Evolutionary conservation across 2,329 filamentous ascomycete genomes (phyloP).

Genomic region (Penicillium sp.): DNA sequence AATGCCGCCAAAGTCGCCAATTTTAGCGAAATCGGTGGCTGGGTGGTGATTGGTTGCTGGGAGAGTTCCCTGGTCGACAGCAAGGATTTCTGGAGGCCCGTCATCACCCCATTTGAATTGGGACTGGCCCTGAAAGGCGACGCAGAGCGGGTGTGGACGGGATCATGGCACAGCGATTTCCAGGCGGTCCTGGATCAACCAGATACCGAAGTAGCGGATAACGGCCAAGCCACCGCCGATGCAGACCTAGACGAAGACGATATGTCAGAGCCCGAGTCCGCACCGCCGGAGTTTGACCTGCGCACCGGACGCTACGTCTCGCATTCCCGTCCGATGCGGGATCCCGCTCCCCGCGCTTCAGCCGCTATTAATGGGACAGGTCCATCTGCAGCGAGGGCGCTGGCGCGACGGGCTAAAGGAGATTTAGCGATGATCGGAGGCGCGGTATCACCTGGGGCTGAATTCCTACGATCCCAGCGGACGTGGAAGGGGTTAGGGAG

Average conservation of each 20-base stretch:
- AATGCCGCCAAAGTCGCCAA: slow-evolving; percentile 96
- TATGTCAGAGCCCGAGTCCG: slow-evolving; percentile 63
- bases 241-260: slow-evolving; percentile 48
- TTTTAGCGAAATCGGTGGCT: slow-evolving; percentile 89
- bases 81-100: slow-evolving; percentile 77
- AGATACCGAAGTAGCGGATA: slow-evolving; percentile 22
- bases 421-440: slow-evolving; percentile 78
- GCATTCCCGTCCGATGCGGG: slow-evolving; percentile 53
- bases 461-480: slow-evolving; percentile 72
- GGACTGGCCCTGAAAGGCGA: slow-evolving; percentile 70
- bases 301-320: slow-evolving; percentile 78
- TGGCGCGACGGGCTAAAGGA: slow-evolving; percentile 61
- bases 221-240: slow-evolving; percentile 23
- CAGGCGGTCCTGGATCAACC: slow-evolving; percentile 55
- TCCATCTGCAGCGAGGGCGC: slow-evolving; percentile 38
- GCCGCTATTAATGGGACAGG: slow-evolving; percentile 22
- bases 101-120: slow-evolving; percentile 93
- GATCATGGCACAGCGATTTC: slow-evolving; percentile 84
- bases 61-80: slow-evolving; percentile 90
- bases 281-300: slow-evolving; percentile 83
- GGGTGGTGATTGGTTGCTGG: slow-evolving; percentile 98
- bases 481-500: slow-evolving; percentile 90
- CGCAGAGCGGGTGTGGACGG: slow-evolving; percentile 73
- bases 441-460: slow-evolving; percentile 82
- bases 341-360: slow-evolving; percentile 30